A percentile compares a stretch with the other conserved stretches of the same genome.
Evolutionary conservation across 768 basidiomycete genomes (phyloP).

Genomic region (Lentinula guzmanii): DNA sequence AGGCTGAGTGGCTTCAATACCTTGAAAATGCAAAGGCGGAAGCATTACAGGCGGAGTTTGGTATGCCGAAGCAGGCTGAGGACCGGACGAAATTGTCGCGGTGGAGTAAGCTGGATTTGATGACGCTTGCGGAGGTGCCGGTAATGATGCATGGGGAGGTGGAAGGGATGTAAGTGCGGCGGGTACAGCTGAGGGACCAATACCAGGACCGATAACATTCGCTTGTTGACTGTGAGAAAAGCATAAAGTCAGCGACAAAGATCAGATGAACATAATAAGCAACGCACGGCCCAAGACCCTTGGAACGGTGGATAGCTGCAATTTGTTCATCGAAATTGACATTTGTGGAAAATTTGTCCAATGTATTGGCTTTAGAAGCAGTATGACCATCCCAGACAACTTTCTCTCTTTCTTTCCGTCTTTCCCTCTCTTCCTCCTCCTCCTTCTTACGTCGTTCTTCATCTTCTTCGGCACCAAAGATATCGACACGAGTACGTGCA

Average conservation of each 20-base stretch:
- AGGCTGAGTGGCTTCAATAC: conserved; percentile 67
- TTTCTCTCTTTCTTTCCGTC: conserved; percentile 85
- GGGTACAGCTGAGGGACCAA: conserved; percentile 74
- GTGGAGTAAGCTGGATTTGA: conserved; percentile 60
- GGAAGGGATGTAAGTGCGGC: conserved; percentile 61
- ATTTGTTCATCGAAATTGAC: conserved; percentile 99
- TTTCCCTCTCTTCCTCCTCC: conserved; percentile 79
- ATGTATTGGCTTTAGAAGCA: conserved; percentile 83
- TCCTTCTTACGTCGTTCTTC: conserved; percentile 84
- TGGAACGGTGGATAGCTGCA: conserved; percentile 89
- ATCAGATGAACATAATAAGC: conserved; percentile 2
- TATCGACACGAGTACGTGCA: conserved; percentile 93
- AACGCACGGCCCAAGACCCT: conserved; percentile 82
- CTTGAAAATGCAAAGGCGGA: conserved; percentile 82
- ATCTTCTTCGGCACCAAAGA: conserved; percentile 92
- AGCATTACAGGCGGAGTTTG: conserved; percentile 73
- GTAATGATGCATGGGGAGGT: conserved; percentile 66
- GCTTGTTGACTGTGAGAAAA: conserved; percentile 51
- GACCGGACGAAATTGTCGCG: conserved; percentile 86
- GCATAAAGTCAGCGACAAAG: neutral
- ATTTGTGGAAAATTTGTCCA: conserved; percentile 89
- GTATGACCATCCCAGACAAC: conserved; percentile 99
- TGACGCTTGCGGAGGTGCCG: conserved; percentile 57
- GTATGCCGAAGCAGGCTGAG: conserved; percentile 79
- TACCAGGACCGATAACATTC: conserved; percentile 82